Percentiles rank a stretch among this genome's conserved stretches.
These are phyloP conservation scores for Plenodomus lindquistii DNA, from an alignment of 2,329 filamentous ascomycete genomes.

Conservation along the genomic window DNA sequence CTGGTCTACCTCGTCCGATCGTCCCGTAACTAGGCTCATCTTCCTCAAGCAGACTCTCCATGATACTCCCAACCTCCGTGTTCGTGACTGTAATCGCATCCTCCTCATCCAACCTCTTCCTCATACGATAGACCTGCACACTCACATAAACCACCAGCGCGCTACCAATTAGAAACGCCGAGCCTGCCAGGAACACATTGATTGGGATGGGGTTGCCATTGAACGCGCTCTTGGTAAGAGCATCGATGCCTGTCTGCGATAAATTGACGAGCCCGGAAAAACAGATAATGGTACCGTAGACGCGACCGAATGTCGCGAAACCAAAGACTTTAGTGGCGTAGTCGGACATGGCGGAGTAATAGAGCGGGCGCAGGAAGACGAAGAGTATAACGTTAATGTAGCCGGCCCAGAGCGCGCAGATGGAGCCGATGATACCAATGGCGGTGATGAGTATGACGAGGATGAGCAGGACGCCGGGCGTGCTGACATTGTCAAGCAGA, in stretches of 20 bases:
- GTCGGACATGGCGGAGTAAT: conserved; percentile 88
- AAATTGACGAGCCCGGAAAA: conserved; percentile 82
- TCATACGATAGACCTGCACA: conserved; percentile 36
- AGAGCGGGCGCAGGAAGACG: conserved; percentile 81
- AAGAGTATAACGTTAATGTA: conserved; percentile 78
- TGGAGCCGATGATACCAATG: conserved; percentile 74
- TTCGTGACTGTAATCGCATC: conserved; percentile 65
- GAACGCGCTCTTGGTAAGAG: conserved; percentile 73
- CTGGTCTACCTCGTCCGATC: conserved; percentile 18
- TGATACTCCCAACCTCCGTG: conserved; percentile 68
- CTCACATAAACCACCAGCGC: conserved; percentile 57
- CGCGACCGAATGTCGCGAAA: conserved; percentile 84
- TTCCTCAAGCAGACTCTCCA: conserved; percentile 43
- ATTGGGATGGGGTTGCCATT: conserved; percentile 73
- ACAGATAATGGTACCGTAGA: conserved; percentile 87
- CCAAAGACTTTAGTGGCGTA: conserved; percentile 90
- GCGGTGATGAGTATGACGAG: conserved; percentile 71
- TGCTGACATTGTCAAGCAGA: conserved; percentile 75
- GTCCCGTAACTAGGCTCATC: conserved; percentile 39
- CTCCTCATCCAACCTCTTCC: conserved; percentile 38
- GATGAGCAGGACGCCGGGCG: conserved; percentile 67
- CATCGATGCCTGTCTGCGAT: conserved; percentile 75
- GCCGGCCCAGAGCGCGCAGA: conserved; percentile 70
- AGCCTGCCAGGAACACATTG: conserved; percentile 66
- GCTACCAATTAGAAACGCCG: conserved; percentile 66